phyloP scores from a whole-genome alignment of 78 protist species.

The Tieghemostelium lacteum region DNA sequence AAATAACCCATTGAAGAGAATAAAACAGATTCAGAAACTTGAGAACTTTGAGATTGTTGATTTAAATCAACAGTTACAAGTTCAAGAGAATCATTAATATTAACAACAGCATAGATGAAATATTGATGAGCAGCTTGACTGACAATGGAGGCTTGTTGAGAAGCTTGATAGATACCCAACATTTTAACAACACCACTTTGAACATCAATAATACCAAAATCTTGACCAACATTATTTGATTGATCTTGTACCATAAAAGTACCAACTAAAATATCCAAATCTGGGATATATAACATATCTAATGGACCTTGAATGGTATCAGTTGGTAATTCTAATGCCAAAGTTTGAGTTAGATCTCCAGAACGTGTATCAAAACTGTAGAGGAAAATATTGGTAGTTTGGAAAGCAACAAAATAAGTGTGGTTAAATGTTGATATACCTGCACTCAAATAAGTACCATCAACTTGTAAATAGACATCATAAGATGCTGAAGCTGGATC shows the following conservation, averaged over 20 bases:
- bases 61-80: constrained; percentile 24
- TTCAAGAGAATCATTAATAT: constrained; percentile 11
- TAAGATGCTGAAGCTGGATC: constrained; percentile 74
- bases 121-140: constrained; percentile 63
- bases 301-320: constrained; percentile 36
- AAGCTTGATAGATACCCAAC: constrained; percentile 33
- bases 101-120: constrained; percentile 14
- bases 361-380: constrained; percentile 46
- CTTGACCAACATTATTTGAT: constrained; percentile 6
- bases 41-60: not conserved
- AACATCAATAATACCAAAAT: constrained; percentile 28
- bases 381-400: not conserved
- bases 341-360: not conserved
- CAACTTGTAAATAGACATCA: constrained; percentile 30
- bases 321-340: not conserved
- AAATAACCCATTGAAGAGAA: constrained; percentile 61
- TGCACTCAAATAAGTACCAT: constrained; percentile 32
- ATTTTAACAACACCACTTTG: constrained; percentile 42
- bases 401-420: constrained; percentile 34
- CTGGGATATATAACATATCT: constrained; percentile 26
- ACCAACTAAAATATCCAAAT: constrained; percentile 49
- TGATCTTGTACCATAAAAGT: constrained; percentile 7
- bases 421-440: constrained; percentile 53
- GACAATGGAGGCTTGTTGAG: constrained; percentile 10
- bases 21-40: not conserved